phyloP scores from a whole-genome alignment of 129 eudicot genomes.

The Arctium lappa region DNA sequence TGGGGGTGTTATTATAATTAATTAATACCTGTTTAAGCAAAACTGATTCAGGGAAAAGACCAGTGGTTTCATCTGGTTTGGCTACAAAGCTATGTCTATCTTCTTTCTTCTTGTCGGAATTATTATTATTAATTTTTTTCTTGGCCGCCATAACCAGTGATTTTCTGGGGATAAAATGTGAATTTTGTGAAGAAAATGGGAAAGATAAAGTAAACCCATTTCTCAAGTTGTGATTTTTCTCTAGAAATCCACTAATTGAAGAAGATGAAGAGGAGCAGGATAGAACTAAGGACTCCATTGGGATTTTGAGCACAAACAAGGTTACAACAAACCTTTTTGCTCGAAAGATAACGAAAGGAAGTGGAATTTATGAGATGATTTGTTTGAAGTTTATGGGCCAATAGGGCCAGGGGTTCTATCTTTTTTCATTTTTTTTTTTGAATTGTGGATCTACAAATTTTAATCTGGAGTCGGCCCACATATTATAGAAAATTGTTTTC shows the following conservation, averaged over 20 bases:
- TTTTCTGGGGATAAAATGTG: slow-evolving; percentile 23
- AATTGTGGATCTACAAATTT: neutral
- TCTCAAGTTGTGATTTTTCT: slow-evolving; percentile 4
- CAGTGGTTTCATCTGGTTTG: slow-evolving; percentile 84
- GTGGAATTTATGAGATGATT: neutral
- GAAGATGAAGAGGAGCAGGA: slow-evolving; percentile 27
- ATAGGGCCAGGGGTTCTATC: neutral
- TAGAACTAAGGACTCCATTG: slow-evolving; percentile 45
- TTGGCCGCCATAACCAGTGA: slow-evolving; percentile 43
- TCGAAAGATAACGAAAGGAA: slow-evolving; percentile 22
- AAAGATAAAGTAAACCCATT: slow-evolving; percentile 27
- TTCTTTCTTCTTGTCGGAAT: slow-evolving; percentile 38
- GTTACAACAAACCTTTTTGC: neutral
- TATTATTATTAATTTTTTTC: slow-evolving; percentile 33
- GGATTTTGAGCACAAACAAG: neutral
- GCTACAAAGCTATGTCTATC: slow-evolving; percentile 65
- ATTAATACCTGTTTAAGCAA: slow-evolving; percentile 76
- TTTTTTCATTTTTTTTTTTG: neutral
- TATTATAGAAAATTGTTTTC: neutral
- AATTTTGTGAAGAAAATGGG: slow-evolving; percentile 35
- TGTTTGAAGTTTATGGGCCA: neutral
- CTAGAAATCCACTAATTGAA: slow-evolving; percentile 3
- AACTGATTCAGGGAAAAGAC: slow-evolving; percentile 88
- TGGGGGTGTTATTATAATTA: no score
- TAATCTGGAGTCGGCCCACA: neutral